Conservation (phyloP, 108 stramenopile genomes). For the Nitzschia palea region DNA sequence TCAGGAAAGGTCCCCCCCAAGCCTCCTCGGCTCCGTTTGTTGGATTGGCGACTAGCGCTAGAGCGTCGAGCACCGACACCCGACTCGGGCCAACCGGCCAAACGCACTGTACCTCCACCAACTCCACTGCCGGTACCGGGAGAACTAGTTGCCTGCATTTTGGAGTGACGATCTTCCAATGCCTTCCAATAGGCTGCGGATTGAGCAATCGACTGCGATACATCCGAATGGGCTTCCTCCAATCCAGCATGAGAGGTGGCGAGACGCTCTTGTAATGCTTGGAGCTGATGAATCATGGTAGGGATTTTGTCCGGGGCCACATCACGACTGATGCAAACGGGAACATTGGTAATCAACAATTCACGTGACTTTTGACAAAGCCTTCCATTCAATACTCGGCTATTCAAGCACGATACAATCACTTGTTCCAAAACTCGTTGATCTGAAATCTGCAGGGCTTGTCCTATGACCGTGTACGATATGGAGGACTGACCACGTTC, state of each 20-base stretch:
- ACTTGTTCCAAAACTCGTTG: conserved; percentile 35
- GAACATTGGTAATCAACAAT: background rate
- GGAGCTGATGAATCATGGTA: background rate
- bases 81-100: conserved; percentile 3
- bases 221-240: background rate
- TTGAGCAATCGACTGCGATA: background rate
- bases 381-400: conserved; percentile 30
- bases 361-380: conserved; percentile 38
- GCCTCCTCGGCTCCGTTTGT: conserved; percentile 10
- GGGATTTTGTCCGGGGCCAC: background rate
- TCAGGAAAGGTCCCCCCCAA: conserved; percentile 5
- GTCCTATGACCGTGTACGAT: conserved; percentile 19
- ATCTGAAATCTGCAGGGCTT: conserved; percentile 19
- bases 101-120: background rate
- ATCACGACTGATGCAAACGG: conserved; percentile 11
- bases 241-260: background rate
- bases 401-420: conserved; percentile 42
- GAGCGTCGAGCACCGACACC: conserved; percentile 1
- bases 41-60: conserved; percentile 11
- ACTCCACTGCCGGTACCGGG: background rate
- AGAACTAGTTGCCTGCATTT: background rate
- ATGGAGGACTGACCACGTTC: conserved; percentile 7
- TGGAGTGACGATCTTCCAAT: background rate
- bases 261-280: background rate
- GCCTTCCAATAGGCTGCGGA: conserved; percentile 4